Conservation (phyloP, 352 stramenopile genomes). For the Pythium aquatile region DNA sequence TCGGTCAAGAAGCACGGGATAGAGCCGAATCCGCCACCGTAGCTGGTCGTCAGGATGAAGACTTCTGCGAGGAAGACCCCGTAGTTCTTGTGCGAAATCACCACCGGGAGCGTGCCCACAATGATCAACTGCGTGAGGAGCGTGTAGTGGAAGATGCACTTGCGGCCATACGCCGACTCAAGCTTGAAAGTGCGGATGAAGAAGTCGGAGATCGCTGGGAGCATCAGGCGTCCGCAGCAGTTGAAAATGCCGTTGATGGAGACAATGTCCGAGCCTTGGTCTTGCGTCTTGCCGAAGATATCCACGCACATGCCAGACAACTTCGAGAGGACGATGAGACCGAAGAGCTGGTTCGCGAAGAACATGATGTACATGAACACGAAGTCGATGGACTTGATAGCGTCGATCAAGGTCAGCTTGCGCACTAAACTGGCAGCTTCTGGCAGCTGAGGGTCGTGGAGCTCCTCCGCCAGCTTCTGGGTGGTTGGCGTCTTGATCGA, state of each 20-base stretch:
- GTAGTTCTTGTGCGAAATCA: conserved; percentile 62
- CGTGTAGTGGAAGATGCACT: conserved; percentile 60
- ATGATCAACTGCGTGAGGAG: conserved; percentile 60
- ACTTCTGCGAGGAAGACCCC: conserved; percentile 50
- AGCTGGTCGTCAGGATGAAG: conserved; percentile 69
- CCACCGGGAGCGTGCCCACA: conserved; percentile 52
- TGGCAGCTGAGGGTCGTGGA: conserved; percentile 18
- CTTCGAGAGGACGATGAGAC: conserved; percentile 41
- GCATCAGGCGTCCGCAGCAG: conserved; percentile 42
- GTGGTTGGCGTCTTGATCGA: conserved; percentile 35
- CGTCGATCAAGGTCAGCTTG: conserved; percentile 41
- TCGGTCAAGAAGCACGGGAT: conserved; percentile 76
- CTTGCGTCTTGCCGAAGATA: conserved; percentile 41
- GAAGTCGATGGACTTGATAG: conserved; percentile 37
- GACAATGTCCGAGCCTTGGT: conserved; percentile 38
- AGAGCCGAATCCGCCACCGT: conserved; percentile 71
- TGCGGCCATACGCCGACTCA: conserved; percentile 45
- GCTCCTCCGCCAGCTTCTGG: conserved; percentile 30
- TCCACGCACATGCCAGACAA: conserved; percentile 49
- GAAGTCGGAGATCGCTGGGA: conserved; percentile 43
- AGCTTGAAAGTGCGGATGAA: conserved; percentile 41
- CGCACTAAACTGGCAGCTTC: conserved; percentile 31
- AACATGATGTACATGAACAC: conserved; percentile 47
- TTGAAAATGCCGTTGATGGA: conserved; percentile 57
- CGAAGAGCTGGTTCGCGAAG: conserved; percentile 39